Evolutionary conservation across 768 basidiomycete species (phyloP).

Genomic region (Postia placenta): DNA sequence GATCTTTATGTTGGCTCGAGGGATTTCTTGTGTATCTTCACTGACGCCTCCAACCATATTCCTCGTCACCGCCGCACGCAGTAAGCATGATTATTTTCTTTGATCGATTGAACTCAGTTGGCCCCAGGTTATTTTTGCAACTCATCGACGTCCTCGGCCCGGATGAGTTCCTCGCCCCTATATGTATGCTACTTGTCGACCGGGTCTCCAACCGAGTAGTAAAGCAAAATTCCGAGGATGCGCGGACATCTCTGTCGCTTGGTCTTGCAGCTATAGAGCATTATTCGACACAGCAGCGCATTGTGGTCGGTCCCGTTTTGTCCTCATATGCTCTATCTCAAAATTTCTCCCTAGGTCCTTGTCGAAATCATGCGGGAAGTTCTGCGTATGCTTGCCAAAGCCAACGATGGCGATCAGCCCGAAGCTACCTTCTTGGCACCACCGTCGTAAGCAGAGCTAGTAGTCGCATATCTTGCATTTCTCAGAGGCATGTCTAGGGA

Average conservation of each 20-base stretch:
- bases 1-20: constrained; percentile 64
- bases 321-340: neutral
- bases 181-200: constrained; percentile 82
- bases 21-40: constrained; percentile 87
- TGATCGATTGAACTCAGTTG: constrained; percentile 1
- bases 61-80: constrained; percentile 89
- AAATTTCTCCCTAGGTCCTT: constrained; percentile 39
- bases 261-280: constrained; percentile 64
- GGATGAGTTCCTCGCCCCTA: constrained; percentile 72
- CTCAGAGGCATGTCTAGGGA: constrained; percentile 28
- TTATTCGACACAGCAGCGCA: constrained; percentile 39
- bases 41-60: constrained; percentile 86
- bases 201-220: constrained; percentile 65
- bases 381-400: constrained; percentile 36
- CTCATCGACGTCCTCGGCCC: constrained; percentile 79
- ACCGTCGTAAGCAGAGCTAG: constrained; percentile 32
- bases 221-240: constrained; percentile 57
- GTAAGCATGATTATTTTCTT: constrained; percentile 45
- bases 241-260: constrained; percentile 51
- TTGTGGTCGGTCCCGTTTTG: constrained; percentile 37
- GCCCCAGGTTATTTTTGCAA: constrained; percentile 77
- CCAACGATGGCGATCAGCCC: constrained; percentile 28
- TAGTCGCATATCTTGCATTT: neutral
- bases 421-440: constrained; percentile 48
- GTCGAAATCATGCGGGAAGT: constrained; percentile 63